Evolutionary conservation across 768 basidiomycete genomes (phyloP), one percentile per base, ranked within the genome.

Genomic region (Naganishia randhawae): DNA sequence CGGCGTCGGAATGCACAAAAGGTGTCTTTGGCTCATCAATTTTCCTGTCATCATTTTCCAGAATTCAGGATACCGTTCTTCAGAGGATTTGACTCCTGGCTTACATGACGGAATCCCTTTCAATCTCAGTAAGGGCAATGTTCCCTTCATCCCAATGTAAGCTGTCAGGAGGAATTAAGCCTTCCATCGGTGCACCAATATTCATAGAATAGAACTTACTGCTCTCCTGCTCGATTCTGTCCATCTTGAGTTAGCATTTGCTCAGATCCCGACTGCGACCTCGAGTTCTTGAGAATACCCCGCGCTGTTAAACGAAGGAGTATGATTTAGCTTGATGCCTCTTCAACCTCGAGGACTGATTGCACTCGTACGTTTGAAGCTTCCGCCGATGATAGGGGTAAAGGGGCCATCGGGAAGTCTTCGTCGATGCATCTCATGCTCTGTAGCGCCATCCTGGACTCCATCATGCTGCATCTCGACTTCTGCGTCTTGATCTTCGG

Each of bases 11-110:
- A 42, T 91, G 84, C 64, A 97, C 93, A 80, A 90, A 97, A 1
- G 93, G 93, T 11, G 93, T 97, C 85, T 97, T 97, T 63, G 93
- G 93, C 76, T 97, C 93, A 2, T 91, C 92, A 76, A 97, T 97
- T 86, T 96, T 97, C 80, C 79, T 80, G 53, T 42, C 16, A 51
- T 35, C 4, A 7, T 53, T 9, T 32, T 29, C 16, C 9, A 50
- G 16, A 19, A 16, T 19, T 13, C 25, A 45, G 33, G 17, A 27
- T 6, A 16, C 25, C 22, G 29, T n/a, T 11, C 31, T 50, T 8
- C 29, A 22, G n/a, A 25, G 1, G 65, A 1, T 27, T 8, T 39
- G 35, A 42, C 25, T 16, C 29, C 41, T 6, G 55, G 69, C 79
- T 53, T 48, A 78, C 93, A 96, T 97, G 76, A 92, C 82, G 71